Conservation (phyloP, 352 stramenopile genomes). For the Pythium pyrilobum region DNA sequence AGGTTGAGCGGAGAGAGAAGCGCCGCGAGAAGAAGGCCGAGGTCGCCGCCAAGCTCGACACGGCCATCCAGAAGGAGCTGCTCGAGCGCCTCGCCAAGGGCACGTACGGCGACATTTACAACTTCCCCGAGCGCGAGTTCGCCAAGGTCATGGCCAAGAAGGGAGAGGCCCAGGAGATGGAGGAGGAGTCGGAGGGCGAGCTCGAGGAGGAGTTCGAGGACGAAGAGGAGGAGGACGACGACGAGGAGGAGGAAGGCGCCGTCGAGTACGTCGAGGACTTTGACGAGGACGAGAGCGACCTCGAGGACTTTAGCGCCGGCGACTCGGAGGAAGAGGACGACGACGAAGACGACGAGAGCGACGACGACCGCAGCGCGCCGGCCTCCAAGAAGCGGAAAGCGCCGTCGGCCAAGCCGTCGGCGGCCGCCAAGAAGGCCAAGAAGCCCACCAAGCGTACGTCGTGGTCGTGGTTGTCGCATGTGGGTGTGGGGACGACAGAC, state of each 20-base stretch:
- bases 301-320: conserved; percentile 79
- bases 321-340: conserved; percentile 33
- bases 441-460: conserved; percentile 66
- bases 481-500: neutral
- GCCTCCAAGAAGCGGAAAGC: conserved; percentile 68
- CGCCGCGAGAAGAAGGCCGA: conserved; percentile 97
- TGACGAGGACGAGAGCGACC: conserved; percentile 92
- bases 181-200: conserved; percentile 89
- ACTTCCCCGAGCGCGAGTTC: conserved; percentile 95
- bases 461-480: neutral
- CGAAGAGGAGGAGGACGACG: conserved; percentile 54
- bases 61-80: conserved; percentile 97
- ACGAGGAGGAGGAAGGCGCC: conserved; percentile 37
- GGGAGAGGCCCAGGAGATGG: conserved; percentile 86
- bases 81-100: conserved; percentile 96
- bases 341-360: conserved; percentile 39
- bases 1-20: conserved; percentile 94
- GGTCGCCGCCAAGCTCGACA: conserved; percentile 92
- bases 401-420: conserved; percentile 18
- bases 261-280: conserved; percentile 86
- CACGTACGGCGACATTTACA: conserved; percentile 99
- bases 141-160: conserved; percentile 79
- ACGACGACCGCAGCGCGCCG: conserved; percentile 23
- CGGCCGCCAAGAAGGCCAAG: conserved; percentile 35
- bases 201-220: conserved; percentile 53